phyloP scores from a whole-genome alignment of 805 yeast genomes.

The Yamadazyma laniorum region DNA sequence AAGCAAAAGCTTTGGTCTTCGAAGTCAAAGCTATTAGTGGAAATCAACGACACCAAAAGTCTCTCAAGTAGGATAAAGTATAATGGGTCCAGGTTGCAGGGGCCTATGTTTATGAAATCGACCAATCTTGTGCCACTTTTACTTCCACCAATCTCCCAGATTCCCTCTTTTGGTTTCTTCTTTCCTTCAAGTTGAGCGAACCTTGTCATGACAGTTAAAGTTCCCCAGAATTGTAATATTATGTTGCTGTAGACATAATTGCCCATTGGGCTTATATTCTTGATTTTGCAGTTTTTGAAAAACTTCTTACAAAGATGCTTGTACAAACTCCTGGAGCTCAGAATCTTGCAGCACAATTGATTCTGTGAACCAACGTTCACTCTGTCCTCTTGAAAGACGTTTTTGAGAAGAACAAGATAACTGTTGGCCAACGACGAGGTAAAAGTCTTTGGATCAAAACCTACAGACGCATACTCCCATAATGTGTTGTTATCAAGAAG shows the following conservation, averaged over 20 bases:
- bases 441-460: conserved; percentile 22
- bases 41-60: conserved; percentile 18
- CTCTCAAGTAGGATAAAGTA: conserved; percentile 40
- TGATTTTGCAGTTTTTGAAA: conserved; percentile 42
- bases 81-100: conserved; percentile 49
- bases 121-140: conserved; percentile 41
- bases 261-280: conserved; percentile 25
- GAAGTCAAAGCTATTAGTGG: conserved; percentile 5
- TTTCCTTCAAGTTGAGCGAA: conserved; percentile 18
- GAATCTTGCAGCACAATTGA: conserved; percentile 14
- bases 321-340: conserved; percentile 24
- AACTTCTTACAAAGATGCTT: conserved; percentile 46
- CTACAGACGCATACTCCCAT: conserved; percentile 33
- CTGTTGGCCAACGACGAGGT: conserved; percentile 33
- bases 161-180: conserved; percentile 40
- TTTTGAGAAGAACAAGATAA: conserved; percentile 21
- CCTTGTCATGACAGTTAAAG: conserved; percentile 41
- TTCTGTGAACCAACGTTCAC: conserved; percentile 9
- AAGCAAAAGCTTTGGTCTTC: conserved; percentile 1
- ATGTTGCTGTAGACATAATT: conserved; percentile 45
- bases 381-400: conserved; percentile 17
- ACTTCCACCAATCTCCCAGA: conserved; percentile 53
- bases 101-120: conserved; percentile 51
- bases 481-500: conserved; percentile 27
- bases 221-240: conserved; percentile 48